These are phyloP conservation scores for Aspergillus candidus DNA, from an alignment of 2,329 filamentous ascomycete genomes.

Conservation along the genomic window DNA sequence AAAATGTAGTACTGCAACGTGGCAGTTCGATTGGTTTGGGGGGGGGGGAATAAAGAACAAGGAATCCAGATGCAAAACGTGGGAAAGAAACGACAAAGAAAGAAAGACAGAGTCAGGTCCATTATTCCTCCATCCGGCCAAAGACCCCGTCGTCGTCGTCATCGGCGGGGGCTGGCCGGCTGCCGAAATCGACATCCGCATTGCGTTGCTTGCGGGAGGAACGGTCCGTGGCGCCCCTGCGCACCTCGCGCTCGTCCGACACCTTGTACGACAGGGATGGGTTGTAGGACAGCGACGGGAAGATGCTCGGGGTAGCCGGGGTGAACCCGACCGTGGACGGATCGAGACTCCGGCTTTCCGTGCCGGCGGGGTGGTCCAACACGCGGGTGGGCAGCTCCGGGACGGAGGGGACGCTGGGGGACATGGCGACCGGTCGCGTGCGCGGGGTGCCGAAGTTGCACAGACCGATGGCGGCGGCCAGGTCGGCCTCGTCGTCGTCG, in stretches of 20 bases:
- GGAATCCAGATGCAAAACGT: not conserved
- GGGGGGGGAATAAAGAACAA: conserved; percentile 1
- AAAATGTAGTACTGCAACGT: conserved; percentile 16
- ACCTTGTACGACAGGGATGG: conserved; percentile 44
- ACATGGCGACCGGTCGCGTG: conserved; percentile 56
- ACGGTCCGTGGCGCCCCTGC: conserved; percentile 58
- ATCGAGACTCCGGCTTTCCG: conserved; percentile 50
- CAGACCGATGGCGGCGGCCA: conserved; percentile 84
- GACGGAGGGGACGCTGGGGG: conserved; percentile 74
- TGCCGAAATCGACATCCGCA: conserved; percentile 32
- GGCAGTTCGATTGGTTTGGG: conserved; percentile 7
- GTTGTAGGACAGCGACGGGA: conserved; percentile 39
- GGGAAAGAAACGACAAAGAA: conserved; percentile 1
- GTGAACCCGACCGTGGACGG: conserved; percentile 36
- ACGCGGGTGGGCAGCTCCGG: conserved; percentile 80
- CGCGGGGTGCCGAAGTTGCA: conserved; percentile 81
- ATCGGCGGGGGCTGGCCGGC: conserved; percentile 57
- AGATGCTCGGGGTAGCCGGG: conserved; percentile 35
- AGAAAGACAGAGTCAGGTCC: not conserved
- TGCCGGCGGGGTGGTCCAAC: conserved; percentile 57
- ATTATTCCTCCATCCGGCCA: conserved; percentile 87
- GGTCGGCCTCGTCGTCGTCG: conserved; percentile 76
- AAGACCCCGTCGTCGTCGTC: conserved; percentile 96
- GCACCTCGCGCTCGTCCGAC: conserved; percentile 55
- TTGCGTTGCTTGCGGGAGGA: conserved; percentile 30